phyloP scores from a whole-genome alignment of 2,329 filamentous ascomycete genomes.

The Myriosclerotinia curreyana region DNA sequence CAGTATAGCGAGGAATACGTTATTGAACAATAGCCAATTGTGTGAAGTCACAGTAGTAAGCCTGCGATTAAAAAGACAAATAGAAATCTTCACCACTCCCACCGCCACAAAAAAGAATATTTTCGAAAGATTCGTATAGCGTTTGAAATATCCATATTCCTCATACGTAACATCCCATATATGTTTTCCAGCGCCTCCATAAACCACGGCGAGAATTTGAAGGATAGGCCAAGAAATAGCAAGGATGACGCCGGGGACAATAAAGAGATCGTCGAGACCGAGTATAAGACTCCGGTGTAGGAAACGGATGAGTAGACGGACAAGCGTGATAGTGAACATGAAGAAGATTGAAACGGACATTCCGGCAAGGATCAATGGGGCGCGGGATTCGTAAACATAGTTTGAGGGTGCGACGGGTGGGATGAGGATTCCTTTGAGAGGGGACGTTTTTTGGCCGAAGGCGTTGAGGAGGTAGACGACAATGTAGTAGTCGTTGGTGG shows the following conservation, averaged over 20 bases:
- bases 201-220: slow-evolving; percentile 34
- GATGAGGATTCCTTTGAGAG: slow-evolving; percentile 23
- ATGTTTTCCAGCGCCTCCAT: slow-evolving; percentile 36
- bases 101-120: slow-evolving; percentile 92
- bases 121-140: slow-evolving; percentile 89
- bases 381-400: slow-evolving; percentile 35
- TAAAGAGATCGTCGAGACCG: slow-evolving; percentile 40
- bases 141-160: slow-evolving; percentile 48
- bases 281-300: slow-evolving; percentile 35
- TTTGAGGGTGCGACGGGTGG: slow-evolving; percentile 14
- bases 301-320: slow-evolving; percentile 36
- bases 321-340: slow-evolving; percentile 36
- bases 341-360: slow-evolving; percentile 36
- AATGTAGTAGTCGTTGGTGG: slow-evolving; percentile 37
- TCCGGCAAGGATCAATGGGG: slow-evolving; percentile 35
- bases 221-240: slow-evolving; percentile 36
- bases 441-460: slow-evolving; percentile 27
- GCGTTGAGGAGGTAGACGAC: slow-evolving; percentile 34
- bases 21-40: slow-evolving; percentile 38
- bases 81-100: slow-evolving; percentile 42
- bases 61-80: slow-evolving; percentile 42
- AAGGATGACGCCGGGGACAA: slow-evolving; percentile 37
- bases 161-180: slow-evolving; percentile 40
- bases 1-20: slow-evolving; percentile 31
- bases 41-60: slow-evolving; percentile 38